Evolutionary conservation across 1,284 basidiomycete genomes (phyloP).

Genomic region (Athelia sp.): DNA sequence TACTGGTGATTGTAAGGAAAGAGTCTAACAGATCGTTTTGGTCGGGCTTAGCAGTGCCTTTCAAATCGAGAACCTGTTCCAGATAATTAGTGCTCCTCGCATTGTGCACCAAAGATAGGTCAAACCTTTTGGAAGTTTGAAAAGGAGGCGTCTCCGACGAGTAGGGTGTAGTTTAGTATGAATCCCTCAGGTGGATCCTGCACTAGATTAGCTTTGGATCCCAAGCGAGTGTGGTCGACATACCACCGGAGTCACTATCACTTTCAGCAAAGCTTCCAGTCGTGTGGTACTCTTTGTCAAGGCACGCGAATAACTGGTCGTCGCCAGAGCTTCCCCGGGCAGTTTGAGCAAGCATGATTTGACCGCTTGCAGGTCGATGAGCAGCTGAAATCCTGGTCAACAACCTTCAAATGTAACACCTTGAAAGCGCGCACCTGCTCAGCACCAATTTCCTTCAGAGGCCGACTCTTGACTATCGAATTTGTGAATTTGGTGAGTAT

Average conservation of each 20-base stretch:
- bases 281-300: constrained; percentile 77
- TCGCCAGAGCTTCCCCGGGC: constrained; percentile 63
- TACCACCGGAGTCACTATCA: constrained; percentile 87
- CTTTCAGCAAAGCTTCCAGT: constrained; percentile 89
- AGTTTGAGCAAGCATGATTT: constrained; percentile 82
- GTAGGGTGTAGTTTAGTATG: constrained; percentile 88
- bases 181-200: constrained; percentile 91
- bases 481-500: constrained; percentile 84
- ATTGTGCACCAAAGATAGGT: background rate
- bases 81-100: background rate
- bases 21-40: constrained; percentile 89
- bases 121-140: constrained; percentile 95
- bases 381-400: constrained; percentile 45
- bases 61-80: constrained; percentile 85
- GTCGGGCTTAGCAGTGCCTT: constrained; percentile 82
- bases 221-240: constrained; percentile 18
- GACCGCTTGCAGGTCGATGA: constrained; percentile 87
- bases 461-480: constrained; percentile 81
- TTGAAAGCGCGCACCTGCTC: constrained; percentile 63
- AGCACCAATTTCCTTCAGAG: constrained; percentile 85
- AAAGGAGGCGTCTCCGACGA: constrained; percentile 90
- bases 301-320: constrained; percentile 71
- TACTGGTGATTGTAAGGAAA: constrained; percentile 88
- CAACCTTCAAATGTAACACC: background rate
- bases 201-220: background rate